Base-by-base conservation (phyloP, 306 rosid species). In the Quercus robur region DNA sequence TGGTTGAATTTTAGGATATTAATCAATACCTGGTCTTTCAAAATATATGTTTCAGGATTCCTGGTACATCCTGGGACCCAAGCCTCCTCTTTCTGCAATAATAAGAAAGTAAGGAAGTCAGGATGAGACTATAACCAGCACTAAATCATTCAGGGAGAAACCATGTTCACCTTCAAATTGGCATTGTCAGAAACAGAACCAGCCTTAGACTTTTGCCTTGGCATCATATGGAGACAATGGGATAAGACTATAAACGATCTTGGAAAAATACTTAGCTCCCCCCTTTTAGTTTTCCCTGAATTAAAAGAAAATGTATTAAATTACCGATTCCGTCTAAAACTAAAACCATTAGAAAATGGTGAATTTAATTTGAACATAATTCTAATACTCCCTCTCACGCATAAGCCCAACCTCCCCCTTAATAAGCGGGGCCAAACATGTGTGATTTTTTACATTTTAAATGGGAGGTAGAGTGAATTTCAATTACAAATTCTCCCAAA, bases 191-290 rank as follows among this genome's bases (percentile, higher is more conserved):
- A 31, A 1, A 31, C 35, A 31, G 91, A 88, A 41, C 79, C 90
- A 55, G 89, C 84, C 1, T 78, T 92, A 66, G 90, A 75, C 77
- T 90, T 91, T 84, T 89, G 97, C 75, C 91, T 91, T 30, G 98
- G 97, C 92, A 93, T 74, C 98, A 91, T 93, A 80, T 87, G 98
- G 57, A 93, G 85, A 82, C 97, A 90, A 85, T 91, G 91, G 56
- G 92, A 91, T 73, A 93, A 85, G 74, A 86, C 85, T 31, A 84
- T 70, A 78, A 91, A 88, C 51, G 88, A 85, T 82, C 78, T 87
- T 54, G 95, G 97, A 72, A 94, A 94, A 71, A 93, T 90, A 86
- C 97, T 94, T 19, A 91, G 89, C 83, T 94, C 97, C 74, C 98
- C 98, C 73, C 86, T 94, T 82, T 91, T 94, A 76, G 94, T 94